A percentile compares a stretch with the other conserved stretches of the same genome.
These are phyloP conservation scores for Castanea sativa DNA, from an alignment of 306 rosid genomes.

Conservation along the genomic window DNA sequence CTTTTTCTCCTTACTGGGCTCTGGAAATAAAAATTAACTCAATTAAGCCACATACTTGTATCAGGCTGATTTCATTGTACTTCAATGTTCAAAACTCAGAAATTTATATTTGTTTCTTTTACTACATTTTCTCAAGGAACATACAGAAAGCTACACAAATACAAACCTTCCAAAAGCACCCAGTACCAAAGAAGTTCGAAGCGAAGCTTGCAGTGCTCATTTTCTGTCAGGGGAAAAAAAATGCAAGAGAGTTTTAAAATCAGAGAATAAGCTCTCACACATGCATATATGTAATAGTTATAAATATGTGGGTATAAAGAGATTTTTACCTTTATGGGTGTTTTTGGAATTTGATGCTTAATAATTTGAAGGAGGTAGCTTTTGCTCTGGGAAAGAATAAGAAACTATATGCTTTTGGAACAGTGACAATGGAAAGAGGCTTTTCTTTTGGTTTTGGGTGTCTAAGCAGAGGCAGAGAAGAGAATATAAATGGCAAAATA, in stretches of 20 bases:
- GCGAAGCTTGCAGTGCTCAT: constrained; percentile 44
- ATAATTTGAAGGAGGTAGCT: not conserved
- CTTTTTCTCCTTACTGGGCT: not conserved
- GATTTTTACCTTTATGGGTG: not conserved
- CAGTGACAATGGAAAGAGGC: not conserved
- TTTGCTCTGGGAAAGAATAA: not conserved
- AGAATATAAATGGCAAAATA: not conserved
- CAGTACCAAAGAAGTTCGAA: constrained; percentile 31
- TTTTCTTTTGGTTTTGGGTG: too few species aligned
- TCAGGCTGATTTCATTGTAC: not conserved
- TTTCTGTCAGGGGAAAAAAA: not conserved
- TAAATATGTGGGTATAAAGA: not conserved
- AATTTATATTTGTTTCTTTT: not conserved
- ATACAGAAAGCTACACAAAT: not conserved
- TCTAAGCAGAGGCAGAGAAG: not conserved
- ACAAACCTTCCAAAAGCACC: constrained; percentile 43
- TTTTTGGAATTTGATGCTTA: not conserved
- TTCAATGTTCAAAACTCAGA: not conserved
- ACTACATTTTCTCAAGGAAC: not conserved
- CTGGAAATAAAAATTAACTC: not conserved
- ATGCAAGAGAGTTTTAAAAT: not conserved
- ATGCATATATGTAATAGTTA: not conserved
- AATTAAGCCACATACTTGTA: not conserved
- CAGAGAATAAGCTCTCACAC: constrained; percentile 2
- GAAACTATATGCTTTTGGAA: not conserved